Percentiles rank a stretch among this genome's conserved stretches.
These are phyloP conservation scores for Pterocarpus santalinus DNA, from an alignment of 306 rosid species.

Conservation along the genomic window DNA sequence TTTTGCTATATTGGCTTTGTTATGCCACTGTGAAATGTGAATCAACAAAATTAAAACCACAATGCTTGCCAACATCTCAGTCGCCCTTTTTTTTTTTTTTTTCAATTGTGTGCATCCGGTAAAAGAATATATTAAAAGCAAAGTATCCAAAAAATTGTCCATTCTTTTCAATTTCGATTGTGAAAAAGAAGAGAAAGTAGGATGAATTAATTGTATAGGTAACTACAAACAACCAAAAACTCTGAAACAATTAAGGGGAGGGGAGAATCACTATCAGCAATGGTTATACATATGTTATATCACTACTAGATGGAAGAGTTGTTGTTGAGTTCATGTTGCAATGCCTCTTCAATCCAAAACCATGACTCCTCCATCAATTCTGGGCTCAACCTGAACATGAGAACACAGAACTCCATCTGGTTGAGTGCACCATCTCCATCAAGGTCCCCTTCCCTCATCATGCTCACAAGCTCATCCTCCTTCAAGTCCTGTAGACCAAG, in stretches of 20 bases:
- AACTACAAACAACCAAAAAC: background rate
- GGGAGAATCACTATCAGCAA: background rate
- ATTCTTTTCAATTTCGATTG: slow-evolving; percentile 17
- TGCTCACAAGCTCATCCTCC: slow-evolving; percentile 81
- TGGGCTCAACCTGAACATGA: slow-evolving; percentile 96
- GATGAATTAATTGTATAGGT: slow-evolving; percentile 6
- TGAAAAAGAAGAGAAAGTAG: background rate
- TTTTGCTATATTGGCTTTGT: background rate
- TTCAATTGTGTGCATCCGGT: background rate
- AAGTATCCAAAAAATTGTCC: slow-evolving; percentile 18
- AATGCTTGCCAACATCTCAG: background rate
- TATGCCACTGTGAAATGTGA: background rate
- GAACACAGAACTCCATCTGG: slow-evolving; percentile 93
- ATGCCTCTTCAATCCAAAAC: slow-evolving; percentile 71
- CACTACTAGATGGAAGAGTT: background rate
- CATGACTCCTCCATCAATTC: slow-evolving; percentile 77
- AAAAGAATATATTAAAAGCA: background rate
- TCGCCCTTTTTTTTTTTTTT: background rate
- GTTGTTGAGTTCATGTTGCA: slow-evolving; percentile 49
- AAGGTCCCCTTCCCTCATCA: slow-evolving; percentile 81
- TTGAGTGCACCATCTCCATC: slow-evolving; percentile 83
- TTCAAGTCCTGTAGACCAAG: slow-evolving; percentile 72
- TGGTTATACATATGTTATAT: background rate
- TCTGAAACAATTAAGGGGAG: background rate
- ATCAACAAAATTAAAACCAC: background rate